Conservation (phyloP, 139 green algal genomes). For the Dunaliella primolecta region DNA sequence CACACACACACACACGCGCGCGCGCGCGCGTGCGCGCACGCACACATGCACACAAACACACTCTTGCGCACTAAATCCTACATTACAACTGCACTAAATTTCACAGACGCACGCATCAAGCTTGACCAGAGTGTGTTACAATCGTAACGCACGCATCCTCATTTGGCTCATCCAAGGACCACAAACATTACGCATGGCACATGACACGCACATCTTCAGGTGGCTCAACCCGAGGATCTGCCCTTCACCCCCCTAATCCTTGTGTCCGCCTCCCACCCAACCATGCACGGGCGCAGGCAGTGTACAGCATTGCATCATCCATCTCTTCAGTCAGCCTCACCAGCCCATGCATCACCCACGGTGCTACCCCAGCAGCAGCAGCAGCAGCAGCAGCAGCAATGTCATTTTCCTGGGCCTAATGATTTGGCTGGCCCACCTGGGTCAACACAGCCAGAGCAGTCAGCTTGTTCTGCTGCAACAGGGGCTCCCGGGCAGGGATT, state of each 20-base stretch:
- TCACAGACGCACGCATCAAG: too few species aligned
- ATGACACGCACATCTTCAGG: slow-evolving; percentile 7
- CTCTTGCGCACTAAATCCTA: too few species aligned
- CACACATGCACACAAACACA: too few species aligned
- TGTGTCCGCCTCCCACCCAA: slow-evolving; percentile 78
- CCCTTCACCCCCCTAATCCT: slow-evolving; percentile 85
- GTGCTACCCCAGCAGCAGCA: too few species aligned
- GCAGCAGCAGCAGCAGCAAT: slow-evolving; percentile 24
- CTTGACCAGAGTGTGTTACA: too few species aligned
- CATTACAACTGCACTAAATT: too few species aligned
- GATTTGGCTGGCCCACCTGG: neutral
- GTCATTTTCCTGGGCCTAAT: slow-evolving; percentile 38
- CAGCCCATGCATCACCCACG: neutral
- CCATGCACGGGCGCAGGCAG: slow-evolving; percentile 33
- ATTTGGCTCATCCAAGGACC: too few species aligned
- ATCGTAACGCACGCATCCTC: too few species aligned
- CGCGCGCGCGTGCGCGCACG: too few species aligned
- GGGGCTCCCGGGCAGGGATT: too few species aligned
- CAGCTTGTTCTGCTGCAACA: neutral
- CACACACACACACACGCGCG: too few species aligned
- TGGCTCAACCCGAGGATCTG: slow-evolving; percentile 49
- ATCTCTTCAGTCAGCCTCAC: neutral
- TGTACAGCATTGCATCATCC: neutral
- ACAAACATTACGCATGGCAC: too few species aligned
- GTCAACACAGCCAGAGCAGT: neutral